Evolutionary conservation across 352 stramenopile species (phyloP), one percentile per base, ranked within the genome.

Genomic region (Phytophthora aleatoria): DNA sequence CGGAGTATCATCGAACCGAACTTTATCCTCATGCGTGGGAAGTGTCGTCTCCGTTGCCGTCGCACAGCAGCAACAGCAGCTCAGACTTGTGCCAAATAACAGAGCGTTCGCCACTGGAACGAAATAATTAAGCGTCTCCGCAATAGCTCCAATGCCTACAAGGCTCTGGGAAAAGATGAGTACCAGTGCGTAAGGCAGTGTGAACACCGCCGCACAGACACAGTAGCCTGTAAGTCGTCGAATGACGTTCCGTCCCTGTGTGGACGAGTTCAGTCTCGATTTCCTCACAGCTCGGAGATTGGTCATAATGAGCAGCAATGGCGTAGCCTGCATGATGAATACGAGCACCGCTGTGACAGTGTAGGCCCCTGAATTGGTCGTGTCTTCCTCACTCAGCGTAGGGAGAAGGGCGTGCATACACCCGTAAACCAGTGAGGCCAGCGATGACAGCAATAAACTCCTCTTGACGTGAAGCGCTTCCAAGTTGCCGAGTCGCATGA

Each of bases 21-120:
- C 20, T 31, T 68, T 68, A 15, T 69, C 44, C 3, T 64, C 43
- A 15, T 69, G 43, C 9, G 33, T 57, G 1, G 43, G 41, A 30
- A 68, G 11, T 7, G 27, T 31, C 26, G 28, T 62, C 16, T 57
- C 47, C 6, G 20, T 49, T 3, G 41, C 16, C n/a, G 42, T 66
- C 41, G 48, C 16, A 36, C 71, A 86, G 53, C 77, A 90, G 56
- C 71, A 74, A 41, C 74, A 88, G 55, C 78, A 91, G 45, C 71
- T 73, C 30, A 90, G 50, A 50, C 83, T 83, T 42, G 83, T 89
- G 44, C 78, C 80, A 56, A 91, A 91, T 1, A 91, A 51, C 44
- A 91, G 67, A 5, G 80, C 77, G 62, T 91, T 91, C 5, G 73
- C 69, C 28, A 91, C 51, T 8, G 83, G 80, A 12, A 90, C 51